Evolutionary conservation across 257 asterid genomes (phyloP), one percentile per base, ranked within the genome.

Genomic region (Ajuga chamaepitys): DNA sequence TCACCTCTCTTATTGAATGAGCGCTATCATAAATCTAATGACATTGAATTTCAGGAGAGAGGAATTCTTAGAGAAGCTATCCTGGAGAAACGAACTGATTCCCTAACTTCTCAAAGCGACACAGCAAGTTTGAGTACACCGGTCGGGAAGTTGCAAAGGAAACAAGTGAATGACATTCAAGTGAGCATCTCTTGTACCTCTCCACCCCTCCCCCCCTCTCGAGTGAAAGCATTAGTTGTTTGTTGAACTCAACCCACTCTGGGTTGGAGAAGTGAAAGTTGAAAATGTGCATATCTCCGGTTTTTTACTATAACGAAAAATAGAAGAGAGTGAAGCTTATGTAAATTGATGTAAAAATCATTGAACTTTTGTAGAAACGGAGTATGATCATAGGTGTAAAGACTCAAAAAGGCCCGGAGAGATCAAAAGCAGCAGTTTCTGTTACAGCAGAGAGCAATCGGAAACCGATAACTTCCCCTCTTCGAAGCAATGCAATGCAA

Each of bases 21-120:
- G 46, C 24, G 40, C 16, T 58, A 21, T 34, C 26, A 44, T 64
- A 57, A 45, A 57, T 46, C 73, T 68, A 58, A 71, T 11, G 50
- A 21, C 24, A 34, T 40, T 77, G 65, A 34, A 74, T 63, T 76
- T 65, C 88, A 94, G 99, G 98, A 94, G 81, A 85, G 99, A 75
- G 78, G 93, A 58, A 80, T 94, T 60, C 96, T 88, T 26, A 90
- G 80, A 75, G 99, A 89, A 78, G 86, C 96, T 32, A 85, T 64
- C 73, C 65, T 81, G 80, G 96, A 86, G 70, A 85, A 64, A 70
- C 84, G 76, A 75, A 63, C 48, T 20, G 72, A 68, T 13, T 47
- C 58, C 28, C 59, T 26, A 44, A 67, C 60, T 55, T 70, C 77
- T 61, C 70, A 48, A 48, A 75, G 69, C 30, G 91, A 75, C 54